Evolutionary conservation across 108 stramenopile species (phyloP), one percentile per base, ranked within the genome.

Genomic region (Skeletonema tropicum): DNA sequence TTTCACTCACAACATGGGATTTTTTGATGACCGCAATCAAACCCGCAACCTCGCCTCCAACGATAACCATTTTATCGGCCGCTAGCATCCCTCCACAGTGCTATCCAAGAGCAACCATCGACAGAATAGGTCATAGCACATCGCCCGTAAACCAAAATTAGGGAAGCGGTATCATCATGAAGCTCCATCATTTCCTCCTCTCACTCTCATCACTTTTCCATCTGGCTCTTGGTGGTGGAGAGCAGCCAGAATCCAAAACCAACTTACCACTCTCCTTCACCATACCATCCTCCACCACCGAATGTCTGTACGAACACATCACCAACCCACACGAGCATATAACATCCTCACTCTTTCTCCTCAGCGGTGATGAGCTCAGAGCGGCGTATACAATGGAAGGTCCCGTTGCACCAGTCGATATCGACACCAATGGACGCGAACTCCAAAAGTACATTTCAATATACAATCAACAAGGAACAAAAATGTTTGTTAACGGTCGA

Each of bases 281-380:
- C 62, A 60, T 82, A 15, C 62, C 55, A 57, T 8, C 60, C 52
- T 23, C 35, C 15, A 25, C 41, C 38, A 31, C 45, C 9, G 70
- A 82, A 60, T 82, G 80, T 26, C 80, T 82, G 63, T 82, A 82
- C 62, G 80, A 82, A 61, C 75, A 62, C 17, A 76, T 82, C 21
- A 30, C 66, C 60, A 33, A n/a, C 0, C 19, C 63, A 0, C 29
- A 80, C 15, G 91, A 92, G 79, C 46, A 70, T 13, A 66, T 92
- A 2, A 94, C 94, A 11, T 35, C 77, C 2, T 86, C 86, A 52
- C 68, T 88, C 21, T 91, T 91, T 61, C 84, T 94, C 67, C 39
- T 89, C 10, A 80, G 79, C 2, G 91, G 90, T 8, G 46, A 80
- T 3, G 80, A 87, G 66, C 72, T 94, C 14, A 83, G 70, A 39